Evolutionary conservation across 2,329 filamentous ascomycete genomes (phyloP).

Genomic region (Pezicula carpinea): DNA sequence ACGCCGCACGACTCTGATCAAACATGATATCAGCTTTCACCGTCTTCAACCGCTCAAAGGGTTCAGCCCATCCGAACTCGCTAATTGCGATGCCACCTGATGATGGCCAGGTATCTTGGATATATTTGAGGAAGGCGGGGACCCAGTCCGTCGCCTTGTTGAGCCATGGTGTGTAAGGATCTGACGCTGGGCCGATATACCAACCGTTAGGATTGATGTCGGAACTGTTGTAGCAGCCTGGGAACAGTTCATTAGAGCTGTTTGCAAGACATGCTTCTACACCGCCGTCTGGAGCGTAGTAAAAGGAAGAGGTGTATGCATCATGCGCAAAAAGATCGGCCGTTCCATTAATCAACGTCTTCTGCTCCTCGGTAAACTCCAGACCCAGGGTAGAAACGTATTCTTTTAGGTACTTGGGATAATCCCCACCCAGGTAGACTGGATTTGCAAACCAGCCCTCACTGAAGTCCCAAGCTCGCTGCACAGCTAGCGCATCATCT

Average conservation of each 20-base stretch:
- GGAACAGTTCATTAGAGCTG: slow-evolving; percentile 14
- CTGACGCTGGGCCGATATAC: slow-evolving; percentile 20
- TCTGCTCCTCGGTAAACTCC: slow-evolving; percentile 40
- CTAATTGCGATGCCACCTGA: slow-evolving; percentile 18
- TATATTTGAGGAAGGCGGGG: slow-evolving; percentile 19
- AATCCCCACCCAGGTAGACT: slow-evolving; percentile 45
- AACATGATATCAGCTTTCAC: slow-evolving; percentile 49
- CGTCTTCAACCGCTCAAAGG: slow-evolving; percentile 18
- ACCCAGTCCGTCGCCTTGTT: slow-evolving; percentile 23
- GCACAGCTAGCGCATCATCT: slow-evolving; percentile 17
- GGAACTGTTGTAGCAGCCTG: slow-evolving; percentile 18
- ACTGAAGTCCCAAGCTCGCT: slow-evolving; percentile 31
- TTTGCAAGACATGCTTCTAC: slow-evolving; percentile 33
- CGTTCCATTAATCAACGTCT: slow-evolving; percentile 44
- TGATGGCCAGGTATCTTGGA: slow-evolving; percentile 21
- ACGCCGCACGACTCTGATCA: slow-evolving; percentile 73
- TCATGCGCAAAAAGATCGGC: slow-evolving; percentile 54
- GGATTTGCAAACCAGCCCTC: slow-evolving; percentile 48
- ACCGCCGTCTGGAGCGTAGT: slow-evolving; percentile 37
- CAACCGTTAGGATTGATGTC: slow-evolving; percentile 9
- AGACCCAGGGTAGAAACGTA: slow-evolving; percentile 41
- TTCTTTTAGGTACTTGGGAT: slow-evolving; percentile 41
- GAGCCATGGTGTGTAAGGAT: slow-evolving; percentile 21
- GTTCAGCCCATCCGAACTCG: slow-evolving; percentile 25
- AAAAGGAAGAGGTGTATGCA: slow-evolving; percentile 51